phyloP scores from a whole-genome alignment of 2,329 filamentous ascomycete genomes.

The Fusarium sp. region DNA sequence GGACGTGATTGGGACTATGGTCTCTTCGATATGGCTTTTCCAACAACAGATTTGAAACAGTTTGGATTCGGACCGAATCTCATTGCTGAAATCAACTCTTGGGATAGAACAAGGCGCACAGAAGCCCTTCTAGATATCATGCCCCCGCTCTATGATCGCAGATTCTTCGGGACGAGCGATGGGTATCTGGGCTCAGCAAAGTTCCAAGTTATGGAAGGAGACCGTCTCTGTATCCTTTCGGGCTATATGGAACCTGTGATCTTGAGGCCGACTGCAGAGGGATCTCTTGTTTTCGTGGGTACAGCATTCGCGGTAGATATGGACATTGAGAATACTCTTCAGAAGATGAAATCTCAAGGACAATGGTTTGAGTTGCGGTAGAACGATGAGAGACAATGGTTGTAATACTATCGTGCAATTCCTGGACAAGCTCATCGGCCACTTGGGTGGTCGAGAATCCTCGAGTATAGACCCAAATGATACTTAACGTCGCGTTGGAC shows the following conservation, averaged over 20 bases:
- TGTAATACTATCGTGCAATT: no score
- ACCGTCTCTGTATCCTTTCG: conserved; percentile 7
- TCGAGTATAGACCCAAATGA: no score
- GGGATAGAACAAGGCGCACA: conserved; percentile 3
- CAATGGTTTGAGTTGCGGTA: conserved; percentile 14
- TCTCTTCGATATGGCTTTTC: conserved; percentile 11
- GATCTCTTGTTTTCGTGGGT: background rate
- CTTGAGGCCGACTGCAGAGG: background rate
- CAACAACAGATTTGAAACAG: conserved; percentile 1
- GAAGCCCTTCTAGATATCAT: background rate
- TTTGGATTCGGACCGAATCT: background rate
- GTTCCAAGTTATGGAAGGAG: conserved; percentile 1
- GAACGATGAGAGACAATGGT: background rate
- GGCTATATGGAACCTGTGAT: conserved; percentile 10
- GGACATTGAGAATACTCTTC: background rate
- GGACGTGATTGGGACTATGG: background rate
- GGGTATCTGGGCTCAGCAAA: conserved; percentile 11
- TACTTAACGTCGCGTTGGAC: no score
- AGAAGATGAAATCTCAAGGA: background rate
- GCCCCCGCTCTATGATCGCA: background rate
- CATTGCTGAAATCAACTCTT: conserved; percentile 8
- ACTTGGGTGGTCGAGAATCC: no score
- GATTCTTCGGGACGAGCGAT: conserved; percentile 12
- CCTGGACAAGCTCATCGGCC: no score
- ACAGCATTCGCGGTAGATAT: conserved; percentile 5